A percentile compares a stretch with the other conserved stretches of the same genome.
phyloP scores from a whole-genome alignment of 2,329 filamentous ascomycete species.

The Hypoxylon sp. region DNA sequence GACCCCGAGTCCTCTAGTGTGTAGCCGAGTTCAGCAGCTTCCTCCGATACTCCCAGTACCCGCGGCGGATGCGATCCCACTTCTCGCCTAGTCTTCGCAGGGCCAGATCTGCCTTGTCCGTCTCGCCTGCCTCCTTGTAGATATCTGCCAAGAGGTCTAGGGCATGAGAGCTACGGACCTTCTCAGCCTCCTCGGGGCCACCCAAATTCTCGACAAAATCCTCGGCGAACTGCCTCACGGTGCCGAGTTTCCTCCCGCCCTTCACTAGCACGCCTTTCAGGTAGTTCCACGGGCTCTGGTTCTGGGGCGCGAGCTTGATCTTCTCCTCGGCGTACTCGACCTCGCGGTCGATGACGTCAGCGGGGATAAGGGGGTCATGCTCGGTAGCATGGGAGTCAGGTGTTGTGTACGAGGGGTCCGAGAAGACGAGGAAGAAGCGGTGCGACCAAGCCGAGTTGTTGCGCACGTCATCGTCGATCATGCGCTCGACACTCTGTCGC shows the following conservation, averaged over 20 bases:
- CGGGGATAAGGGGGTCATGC: slow-evolving; percentile 70
- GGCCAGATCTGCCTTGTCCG: slow-evolving; percentile 76
- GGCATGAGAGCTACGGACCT: slow-evolving; percentile 75
- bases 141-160: slow-evolving; percentile 81
- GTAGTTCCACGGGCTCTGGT: slow-evolving; percentile 96
- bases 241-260: slow-evolving; percentile 67
- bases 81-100: slow-evolving; percentile 82
- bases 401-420: slow-evolving; percentile 68
- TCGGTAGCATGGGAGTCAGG: slow-evolving; percentile 65
- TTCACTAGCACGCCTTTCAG: slow-evolving; percentile 81
- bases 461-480: slow-evolving; percentile 85
- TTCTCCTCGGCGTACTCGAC: slow-evolving; percentile 80
- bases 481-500: slow-evolving; percentile 77
- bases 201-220: slow-evolving; percentile 67
- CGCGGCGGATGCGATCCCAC: slow-evolving; percentile 91
- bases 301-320: slow-evolving; percentile 87
- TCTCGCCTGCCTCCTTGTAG: slow-evolving; percentile 70
- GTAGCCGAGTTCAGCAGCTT: slow-evolving; percentile 56
- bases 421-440: slow-evolving; percentile 92
- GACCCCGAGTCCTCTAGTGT: not conserved
- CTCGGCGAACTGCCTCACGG: slow-evolving; percentile 64
- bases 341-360: slow-evolving; percentile 79
- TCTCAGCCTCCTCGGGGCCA: slow-evolving; percentile 58
- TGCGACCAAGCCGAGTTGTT: slow-evolving; percentile 99
- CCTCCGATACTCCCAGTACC: slow-evolving; percentile 91